A percentile compares a stretch with the other conserved stretches of the same genome.
These are phyloP conservation scores for Boletus sp. DNA, from an alignment of 768 basidiomycete species.

Conservation along the genomic window DNA sequence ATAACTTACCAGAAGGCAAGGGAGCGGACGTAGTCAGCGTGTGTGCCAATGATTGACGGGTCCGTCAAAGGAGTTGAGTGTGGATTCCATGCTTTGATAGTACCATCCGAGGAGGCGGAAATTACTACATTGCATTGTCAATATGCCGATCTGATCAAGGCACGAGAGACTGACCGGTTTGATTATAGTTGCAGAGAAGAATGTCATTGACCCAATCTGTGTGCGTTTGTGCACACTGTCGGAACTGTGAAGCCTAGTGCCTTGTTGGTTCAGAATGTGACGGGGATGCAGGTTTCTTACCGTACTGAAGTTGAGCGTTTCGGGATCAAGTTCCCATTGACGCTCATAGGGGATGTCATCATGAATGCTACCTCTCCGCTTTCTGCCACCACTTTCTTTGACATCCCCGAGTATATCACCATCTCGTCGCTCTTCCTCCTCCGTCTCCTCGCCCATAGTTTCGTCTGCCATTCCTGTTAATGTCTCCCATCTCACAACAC, in stretches of 20 bases:
- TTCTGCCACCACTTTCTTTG: slow-evolving; percentile 36
- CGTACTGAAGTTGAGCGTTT: slow-evolving; percentile 45
- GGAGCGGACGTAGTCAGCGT: slow-evolving; percentile 86
- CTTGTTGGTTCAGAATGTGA: slow-evolving; percentile 8
- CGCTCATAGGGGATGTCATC: slow-evolving; percentile 59
- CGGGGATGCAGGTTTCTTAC: slow-evolving; percentile 37
- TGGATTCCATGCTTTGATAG: slow-evolving; percentile 91
- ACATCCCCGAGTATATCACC: slow-evolving; percentile 81
- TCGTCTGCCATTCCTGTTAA: slow-evolving; percentile 86
- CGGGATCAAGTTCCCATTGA: slow-evolving; percentile 76
- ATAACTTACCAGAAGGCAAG: slow-evolving; percentile 60
- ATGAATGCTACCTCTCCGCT: slow-evolving; percentile 30
- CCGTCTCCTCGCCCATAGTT: slow-evolving; percentile 59
- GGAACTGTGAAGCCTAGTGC: slow-evolving; percentile 59
- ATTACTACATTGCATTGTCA: slow-evolving; percentile 52
- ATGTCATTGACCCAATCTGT: slow-evolving; percentile 98
- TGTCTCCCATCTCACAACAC: slow-evolving; percentile 63
- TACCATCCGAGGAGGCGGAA: slow-evolving; percentile 94
- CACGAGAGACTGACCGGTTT: slow-evolving; percentile 57
- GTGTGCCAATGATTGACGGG: slow-evolving; percentile 68
- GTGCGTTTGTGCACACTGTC: slow-evolving; percentile 87
- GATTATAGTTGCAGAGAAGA: slow-evolving; percentile 86
- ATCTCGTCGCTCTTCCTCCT: slow-evolving; percentile 66
- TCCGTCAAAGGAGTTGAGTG: slow-evolving; percentile 60
- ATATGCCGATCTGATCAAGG: not conserved